Conservation (phyloP, 192 early-diverging fungal species). For the Podila epicladia region DNA sequence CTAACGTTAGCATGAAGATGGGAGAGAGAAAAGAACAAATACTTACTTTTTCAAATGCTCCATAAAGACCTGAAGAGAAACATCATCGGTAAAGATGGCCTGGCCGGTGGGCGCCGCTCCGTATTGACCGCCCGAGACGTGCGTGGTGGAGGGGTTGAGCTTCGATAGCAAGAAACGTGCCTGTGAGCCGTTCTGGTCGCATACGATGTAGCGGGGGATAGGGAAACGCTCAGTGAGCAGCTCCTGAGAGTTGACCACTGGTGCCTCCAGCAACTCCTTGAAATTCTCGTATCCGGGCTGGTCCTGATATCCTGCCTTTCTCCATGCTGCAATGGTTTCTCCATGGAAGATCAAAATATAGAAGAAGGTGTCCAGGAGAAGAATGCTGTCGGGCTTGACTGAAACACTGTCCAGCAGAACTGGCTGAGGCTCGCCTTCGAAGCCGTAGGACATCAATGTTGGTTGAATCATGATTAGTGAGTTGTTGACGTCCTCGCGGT, state of each 20-base stretch:
- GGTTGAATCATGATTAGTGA: constrained; percentile 99
- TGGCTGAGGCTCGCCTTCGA: constrained; percentile 88
- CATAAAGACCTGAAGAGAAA: constrained; percentile 98
- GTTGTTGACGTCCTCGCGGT: constrained; percentile 95
- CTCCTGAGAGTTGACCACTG: constrained; percentile 89
- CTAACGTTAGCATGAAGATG: background rate
- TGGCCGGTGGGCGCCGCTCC: constrained; percentile 73
- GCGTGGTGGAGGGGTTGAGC: constrained; percentile 97
- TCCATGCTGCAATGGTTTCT: constrained; percentile 96
- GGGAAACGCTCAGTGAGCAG: constrained; percentile 96
- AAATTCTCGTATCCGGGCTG: constrained; percentile 95
- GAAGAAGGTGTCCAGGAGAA: constrained; percentile 98
- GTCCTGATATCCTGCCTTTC: constrained; percentile 95
- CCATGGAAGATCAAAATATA: constrained; percentile 99
- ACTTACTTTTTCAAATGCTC: constrained; percentile 89
- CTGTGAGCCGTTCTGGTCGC: constrained; percentile 96
- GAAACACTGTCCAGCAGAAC: constrained; percentile 98
- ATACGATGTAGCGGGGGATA: constrained; percentile 97
- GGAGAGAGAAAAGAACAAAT: background rate
- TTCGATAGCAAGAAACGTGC: constrained; percentile 98
- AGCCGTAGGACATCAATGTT: constrained; percentile 91
- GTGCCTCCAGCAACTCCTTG: constrained; percentile 90
- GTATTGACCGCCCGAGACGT: constrained; percentile 79
- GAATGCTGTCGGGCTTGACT: constrained; percentile 91
- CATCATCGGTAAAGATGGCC: constrained; percentile 98